Evolutionary conservation across 106 monocot species (phyloP).

Genomic region (Platanthera guangdongensis): DNA sequence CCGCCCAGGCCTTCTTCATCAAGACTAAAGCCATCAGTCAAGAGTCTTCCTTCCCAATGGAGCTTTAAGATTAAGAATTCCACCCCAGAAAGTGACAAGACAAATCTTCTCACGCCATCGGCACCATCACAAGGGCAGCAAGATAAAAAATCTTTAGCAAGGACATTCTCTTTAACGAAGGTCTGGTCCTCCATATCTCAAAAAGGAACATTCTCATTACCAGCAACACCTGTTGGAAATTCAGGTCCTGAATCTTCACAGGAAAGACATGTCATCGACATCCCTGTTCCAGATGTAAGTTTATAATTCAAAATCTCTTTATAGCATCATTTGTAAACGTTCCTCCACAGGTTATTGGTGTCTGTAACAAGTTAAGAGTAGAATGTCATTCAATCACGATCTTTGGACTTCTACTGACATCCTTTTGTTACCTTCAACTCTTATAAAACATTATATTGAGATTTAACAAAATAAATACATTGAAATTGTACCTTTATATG

Average conservation of each 20-base stretch:
- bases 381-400: not conserved
- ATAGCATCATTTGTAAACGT: not conserved
- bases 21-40: conserved; percentile 46
- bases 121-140: conserved; percentile 43
- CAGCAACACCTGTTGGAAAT: conserved; percentile 54
- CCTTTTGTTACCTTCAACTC: not conserved
- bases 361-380: not conserved
- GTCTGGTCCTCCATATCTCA: conserved; percentile 50
- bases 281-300: conserved; percentile 53
- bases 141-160: conserved; percentile 44
- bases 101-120: conserved; percentile 44
- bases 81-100: conserved; percentile 46
- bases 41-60: conserved; percentile 51
- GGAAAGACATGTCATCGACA: conserved; percentile 51
- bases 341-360: not conserved
- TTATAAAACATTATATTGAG: not conserved
- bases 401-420: not conserved
- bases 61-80: conserved; percentile 41
- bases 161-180: conserved; percentile 57
- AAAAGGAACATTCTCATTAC: conserved; percentile 67
- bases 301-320: not conserved
- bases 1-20: conserved; percentile 76
- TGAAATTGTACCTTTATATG: not conserved
- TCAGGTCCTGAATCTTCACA: conserved; percentile 14
- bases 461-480: not conserved